Base-by-base conservation (phyloP, 306 rosid species). In the Citrullus mucosospermus region DNA sequence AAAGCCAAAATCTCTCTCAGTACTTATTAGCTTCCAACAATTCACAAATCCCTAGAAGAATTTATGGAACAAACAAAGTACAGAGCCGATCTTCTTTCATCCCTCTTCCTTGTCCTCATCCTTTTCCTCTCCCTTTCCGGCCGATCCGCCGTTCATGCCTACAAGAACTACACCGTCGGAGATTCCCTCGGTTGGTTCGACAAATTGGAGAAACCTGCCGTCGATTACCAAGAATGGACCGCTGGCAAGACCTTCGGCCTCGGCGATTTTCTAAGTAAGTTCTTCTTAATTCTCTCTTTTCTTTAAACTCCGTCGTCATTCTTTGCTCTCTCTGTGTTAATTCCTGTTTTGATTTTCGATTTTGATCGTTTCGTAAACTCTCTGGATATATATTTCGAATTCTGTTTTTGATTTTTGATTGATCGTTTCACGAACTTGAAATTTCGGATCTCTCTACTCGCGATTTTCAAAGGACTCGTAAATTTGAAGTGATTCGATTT, bases 131-230 rank as follows among this genome's bases (percentile, higher is more conserved):
- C 43, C 58, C 4, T 38, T 18, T 41, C 57, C 34, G 80, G 72
- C 15, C 84, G 87, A 79, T 89, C 92, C 81, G 93, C 83, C 55
- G 71, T 71, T 8, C 58, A 78, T 16, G 91, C 92, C 54, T 91
- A 91, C 93, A 85, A 87, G 82, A 95, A 95, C 84, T 88, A 88
- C 85, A 95, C 99, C 0, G 99, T 95, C 1, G 99, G 99, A 3
- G 97, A 91, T 77, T 88, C 97, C 43, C 58, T 88, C 60, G 99
- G 99, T 6, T 95, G 97, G 97, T 95, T 85, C 77, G 99, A 94
- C 62, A 88, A 61, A 10, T 72, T 79, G 25, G 77, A 77, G 65
- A 92, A 92, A 63, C 85, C 97, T 34, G 8, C 65, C 73, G 84
- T 88, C 11, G 61, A 91, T 84, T 95, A 91, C 67, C 93, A 88